Conservation (phyloP, 177 flowering plant genomes). For the Vitis hybrid region DNA sequence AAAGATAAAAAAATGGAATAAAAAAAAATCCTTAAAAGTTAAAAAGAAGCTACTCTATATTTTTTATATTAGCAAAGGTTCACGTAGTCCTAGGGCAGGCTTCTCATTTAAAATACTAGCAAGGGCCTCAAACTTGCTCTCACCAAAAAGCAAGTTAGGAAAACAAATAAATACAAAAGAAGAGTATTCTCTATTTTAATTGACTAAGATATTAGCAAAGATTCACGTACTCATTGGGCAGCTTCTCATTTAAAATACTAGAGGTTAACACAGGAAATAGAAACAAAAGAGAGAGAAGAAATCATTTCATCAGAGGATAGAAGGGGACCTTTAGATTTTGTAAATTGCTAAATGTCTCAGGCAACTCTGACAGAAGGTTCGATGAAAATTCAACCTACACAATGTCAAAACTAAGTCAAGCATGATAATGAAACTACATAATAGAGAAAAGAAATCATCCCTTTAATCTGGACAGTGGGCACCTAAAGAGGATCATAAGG, state of each 20-base stretch:
- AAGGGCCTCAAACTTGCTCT: not conserved
- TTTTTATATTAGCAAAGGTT: too few species aligned
- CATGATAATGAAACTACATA: not conserved
- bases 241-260: not conserved
- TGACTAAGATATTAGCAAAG: not conserved
- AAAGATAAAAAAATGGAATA: too few species aligned
- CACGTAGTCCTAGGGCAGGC: too few species aligned
- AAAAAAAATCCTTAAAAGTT: too few species aligned
- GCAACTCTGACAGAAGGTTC: conserved; percentile 70
- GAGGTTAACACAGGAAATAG: not conserved
- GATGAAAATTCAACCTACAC: conserved; percentile 80
- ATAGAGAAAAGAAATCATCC: too few species aligned
- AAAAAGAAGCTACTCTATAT: too few species aligned
- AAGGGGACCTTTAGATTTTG: conserved; percentile 55
- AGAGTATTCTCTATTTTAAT: not conserved
- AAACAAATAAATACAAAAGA: not conserved
- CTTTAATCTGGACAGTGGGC: not conserved
- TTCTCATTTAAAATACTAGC: too few species aligned
- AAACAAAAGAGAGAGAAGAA: not conserved
- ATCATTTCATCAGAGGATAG: not conserved
- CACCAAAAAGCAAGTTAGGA: not conserved
- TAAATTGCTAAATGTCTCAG: conserved; percentile 60
- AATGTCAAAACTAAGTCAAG: conserved; percentile 6
- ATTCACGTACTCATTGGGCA: too few species aligned
- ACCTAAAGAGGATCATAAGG: not conserved